These are phyloP conservation scores for Syncephalastrum contaminatum DNA, from an alignment of 371 early-diverging fungal genomes.

Conservation along the genomic window DNA sequence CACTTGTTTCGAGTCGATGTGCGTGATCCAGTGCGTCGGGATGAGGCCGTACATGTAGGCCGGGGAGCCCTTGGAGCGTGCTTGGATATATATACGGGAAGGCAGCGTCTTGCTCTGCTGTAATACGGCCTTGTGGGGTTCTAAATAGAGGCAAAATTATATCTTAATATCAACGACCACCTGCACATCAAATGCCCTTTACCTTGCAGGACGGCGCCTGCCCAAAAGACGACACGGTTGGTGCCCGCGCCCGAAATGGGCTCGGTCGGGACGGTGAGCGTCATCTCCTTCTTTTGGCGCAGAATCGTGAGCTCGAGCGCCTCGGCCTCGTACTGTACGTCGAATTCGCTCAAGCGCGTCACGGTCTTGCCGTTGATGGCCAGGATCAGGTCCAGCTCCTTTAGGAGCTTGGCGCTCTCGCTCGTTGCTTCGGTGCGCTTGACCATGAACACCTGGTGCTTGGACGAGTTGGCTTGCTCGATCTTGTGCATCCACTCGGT, in stretches of 20 bases:
- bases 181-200: conserved; percentile 4
- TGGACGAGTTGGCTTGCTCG: conserved; percentile 68
- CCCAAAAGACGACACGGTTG: conserved; percentile 74
- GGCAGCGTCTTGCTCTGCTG: conserved; percentile 77
- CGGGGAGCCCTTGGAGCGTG: conserved; percentile 75
- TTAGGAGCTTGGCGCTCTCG: conserved; percentile 61
- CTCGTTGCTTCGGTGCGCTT: conserved; percentile 68
- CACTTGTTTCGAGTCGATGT: conserved; percentile 65
- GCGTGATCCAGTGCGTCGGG: conserved; percentile 82
- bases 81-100: conserved; percentile 73
- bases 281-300: conserved; percentile 69
- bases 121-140: conserved; percentile 83
- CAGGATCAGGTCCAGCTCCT: conserved; percentile 77
- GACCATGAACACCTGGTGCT: conserved; percentile 73
- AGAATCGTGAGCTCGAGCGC: conserved; percentile 61
- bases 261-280: conserved; percentile 57
- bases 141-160: no score
- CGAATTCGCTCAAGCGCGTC: conserved; percentile 71
- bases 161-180: no score
- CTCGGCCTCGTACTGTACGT: conserved; percentile 57
- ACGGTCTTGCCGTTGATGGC: conserved; percentile 68
- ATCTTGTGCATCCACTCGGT: conserved; percentile 73
- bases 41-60: conserved; percentile 80
- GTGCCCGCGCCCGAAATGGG: conserved; percentile 69
- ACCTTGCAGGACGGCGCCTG: conserved; percentile 65